These are phyloP conservation scores for Aspergillus quadrilineatus DNA, from an alignment of 2,329 filamentous ascomycete genomes.

Conservation along the genomic window DNA sequence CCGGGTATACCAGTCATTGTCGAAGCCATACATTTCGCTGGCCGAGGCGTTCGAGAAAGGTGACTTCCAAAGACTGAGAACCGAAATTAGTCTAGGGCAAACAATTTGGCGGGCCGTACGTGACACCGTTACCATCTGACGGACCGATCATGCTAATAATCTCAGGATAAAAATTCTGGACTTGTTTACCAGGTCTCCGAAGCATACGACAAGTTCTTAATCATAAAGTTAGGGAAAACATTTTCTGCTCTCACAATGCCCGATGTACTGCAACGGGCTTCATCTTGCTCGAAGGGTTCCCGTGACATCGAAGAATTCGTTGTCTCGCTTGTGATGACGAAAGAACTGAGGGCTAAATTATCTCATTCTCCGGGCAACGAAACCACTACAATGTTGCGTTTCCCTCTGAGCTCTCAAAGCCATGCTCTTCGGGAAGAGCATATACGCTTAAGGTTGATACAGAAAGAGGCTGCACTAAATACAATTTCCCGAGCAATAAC, in stretches of 20 bases:
- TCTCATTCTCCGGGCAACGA: conserved; percentile 42
- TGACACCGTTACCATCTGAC: conserved; percentile 1
- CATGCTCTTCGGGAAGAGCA: conserved; percentile 38
- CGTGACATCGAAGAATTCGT: conserved; percentile 37
- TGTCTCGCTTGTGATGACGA: conserved; percentile 49
- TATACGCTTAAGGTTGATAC: conserved; percentile 45
- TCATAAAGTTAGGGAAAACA: conserved; percentile 69
- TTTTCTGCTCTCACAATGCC: conserved; percentile 64
- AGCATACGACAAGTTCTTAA: conserved; percentile 72
- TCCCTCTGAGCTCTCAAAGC: conserved; percentile 40
- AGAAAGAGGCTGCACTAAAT: conserved; percentile 52
- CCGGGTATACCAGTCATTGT: conserved; percentile 58
- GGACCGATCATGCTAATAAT: conserved; percentile 4
- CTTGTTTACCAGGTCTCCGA: conserved; percentile 68
- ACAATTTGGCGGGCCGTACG: conserved; percentile 61
- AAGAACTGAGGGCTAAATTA: conserved; percentile 53
- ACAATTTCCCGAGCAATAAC: conserved; percentile 52
- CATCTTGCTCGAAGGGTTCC: conserved; percentile 25
- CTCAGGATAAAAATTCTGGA: conserved; percentile 67
- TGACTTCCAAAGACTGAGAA: conserved; percentile 59
- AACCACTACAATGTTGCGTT: conserved; percentile 53
- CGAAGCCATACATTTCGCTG: conserved; percentile 69
- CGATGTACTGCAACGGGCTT: conserved; percentile 42
- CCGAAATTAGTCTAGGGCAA: conserved; percentile 61
- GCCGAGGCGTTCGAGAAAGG: conserved; percentile 66